Percentiles rank a stretch among this genome's conserved stretches.
phyloP scores from a whole-genome alignment of 768 basidiomycete species.

The Terana coerulea region DNA sequence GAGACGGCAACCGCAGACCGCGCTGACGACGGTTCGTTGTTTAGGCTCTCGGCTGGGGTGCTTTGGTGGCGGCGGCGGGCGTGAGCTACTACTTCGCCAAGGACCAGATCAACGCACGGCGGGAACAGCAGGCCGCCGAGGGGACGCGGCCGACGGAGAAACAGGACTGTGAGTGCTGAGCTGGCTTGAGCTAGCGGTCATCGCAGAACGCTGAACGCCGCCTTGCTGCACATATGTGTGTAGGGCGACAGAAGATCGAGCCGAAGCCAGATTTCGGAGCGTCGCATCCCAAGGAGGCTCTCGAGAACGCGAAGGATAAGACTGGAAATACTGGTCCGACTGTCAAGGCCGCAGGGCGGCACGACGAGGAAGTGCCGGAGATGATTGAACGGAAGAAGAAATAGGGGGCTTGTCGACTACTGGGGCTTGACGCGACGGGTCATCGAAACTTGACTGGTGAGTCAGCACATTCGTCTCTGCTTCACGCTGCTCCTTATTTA shows the following conservation, averaged over 20 bases:
- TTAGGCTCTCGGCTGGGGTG: slow-evolving; percentile 32
- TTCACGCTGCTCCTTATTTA: neutral
- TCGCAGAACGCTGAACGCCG: neutral
- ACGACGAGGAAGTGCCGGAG: neutral
- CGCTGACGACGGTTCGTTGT: neutral
- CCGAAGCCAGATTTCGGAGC: too few species aligned
- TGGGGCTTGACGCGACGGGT: neutral
- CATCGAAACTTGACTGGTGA: neutral
- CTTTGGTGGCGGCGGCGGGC: slow-evolving; percentile 32
- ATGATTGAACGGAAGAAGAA: neutral
- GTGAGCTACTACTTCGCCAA: slow-evolving; percentile 37
- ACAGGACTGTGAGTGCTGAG: slow-evolving; percentile 26
- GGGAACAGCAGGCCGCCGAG: slow-evolving; percentile 26
- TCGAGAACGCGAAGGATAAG: neutral
- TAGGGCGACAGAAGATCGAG: slow-evolving; percentile 3
- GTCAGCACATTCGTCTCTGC: neutral
- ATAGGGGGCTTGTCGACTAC: neutral
- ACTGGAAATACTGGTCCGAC: neutral
- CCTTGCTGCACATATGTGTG: neutral
- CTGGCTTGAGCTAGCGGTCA: neutral
- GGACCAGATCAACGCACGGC: slow-evolving; percentile 32
- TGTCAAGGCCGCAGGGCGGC: neutral
- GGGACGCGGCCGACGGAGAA: slow-evolving; percentile 32
- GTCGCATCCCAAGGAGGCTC: neutral
- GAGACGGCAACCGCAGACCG: neutral